These are phyloP conservation scores for Isabelozyma rhagii DNA, from an alignment of 805 yeast species.

Conservation along the genomic window DNA sequence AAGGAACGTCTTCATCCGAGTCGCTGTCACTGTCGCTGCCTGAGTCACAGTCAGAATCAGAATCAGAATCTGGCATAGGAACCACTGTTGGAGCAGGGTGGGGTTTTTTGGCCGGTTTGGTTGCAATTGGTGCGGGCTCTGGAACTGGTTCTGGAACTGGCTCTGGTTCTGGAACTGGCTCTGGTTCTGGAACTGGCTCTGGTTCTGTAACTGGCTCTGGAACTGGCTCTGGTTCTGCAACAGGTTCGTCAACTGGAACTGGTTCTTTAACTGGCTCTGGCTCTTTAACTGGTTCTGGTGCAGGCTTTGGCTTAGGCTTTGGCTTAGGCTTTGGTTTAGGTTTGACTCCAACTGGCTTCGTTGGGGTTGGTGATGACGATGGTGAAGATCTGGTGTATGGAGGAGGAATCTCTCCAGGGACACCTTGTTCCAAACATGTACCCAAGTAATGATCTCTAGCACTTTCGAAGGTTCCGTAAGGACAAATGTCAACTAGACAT, in stretches of 20 bases:
- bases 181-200: neutral
- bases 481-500: conserved; percentile 46
- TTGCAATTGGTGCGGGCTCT: no score
- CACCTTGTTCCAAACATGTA: conserved; percentile 40
- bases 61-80: conserved; percentile 2
- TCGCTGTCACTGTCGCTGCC: conserved; percentile 3
- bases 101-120: neutral
- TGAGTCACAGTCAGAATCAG: conserved; percentile 1
- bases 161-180: neutral
- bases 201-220: neutral
- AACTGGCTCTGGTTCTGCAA: no score
- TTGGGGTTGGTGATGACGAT: conserved; percentile 1
- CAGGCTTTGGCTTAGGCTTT: neutral
- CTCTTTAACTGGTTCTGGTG: conserved; percentile 1
- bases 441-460: conserved; percentile 49
- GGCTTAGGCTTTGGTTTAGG: conserved; percentile 1
- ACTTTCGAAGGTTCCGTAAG: conserved; percentile 38
- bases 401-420: conserved; percentile 10
- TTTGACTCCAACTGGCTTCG: conserved; percentile 4
- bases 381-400: conserved; percentile 2
- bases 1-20: conserved; percentile 7
- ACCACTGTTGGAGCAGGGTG: conserved; percentile 3
- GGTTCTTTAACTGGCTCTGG: neutral
- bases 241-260: no score
- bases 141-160: neutral